Evolutionary conservation across 2,329 filamentous ascomycete genomes (phyloP).

Genomic region (Alternaria ethzedia): DNA sequence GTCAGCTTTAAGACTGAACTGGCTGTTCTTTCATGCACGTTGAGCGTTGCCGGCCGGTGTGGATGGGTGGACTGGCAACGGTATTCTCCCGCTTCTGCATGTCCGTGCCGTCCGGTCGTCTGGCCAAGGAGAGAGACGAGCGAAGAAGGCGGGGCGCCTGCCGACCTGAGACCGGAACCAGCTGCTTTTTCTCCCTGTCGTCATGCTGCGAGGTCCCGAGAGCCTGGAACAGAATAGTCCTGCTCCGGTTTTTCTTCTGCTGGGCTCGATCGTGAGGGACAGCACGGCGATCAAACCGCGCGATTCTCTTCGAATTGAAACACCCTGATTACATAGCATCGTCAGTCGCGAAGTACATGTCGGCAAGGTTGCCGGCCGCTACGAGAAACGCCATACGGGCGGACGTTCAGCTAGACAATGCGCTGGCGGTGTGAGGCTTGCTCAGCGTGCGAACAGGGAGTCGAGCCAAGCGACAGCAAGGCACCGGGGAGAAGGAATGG

Average conservation of each 20-base stretch:
- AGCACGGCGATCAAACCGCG: constrained; percentile 15
- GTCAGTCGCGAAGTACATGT: background rate
- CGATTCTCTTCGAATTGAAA: background rate
- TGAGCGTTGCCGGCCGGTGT: constrained; percentile 26
- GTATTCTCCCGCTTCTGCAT: constrained; percentile 36
- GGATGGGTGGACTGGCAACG: constrained; percentile 23
- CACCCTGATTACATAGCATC: background rate
- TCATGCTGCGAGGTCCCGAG: constrained; percentile 45
- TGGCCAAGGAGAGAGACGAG: constrained; percentile 9
- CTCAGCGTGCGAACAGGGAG: constrained; percentile 22
- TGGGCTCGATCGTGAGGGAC: constrained; percentile 21
- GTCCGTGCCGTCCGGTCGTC: constrained; percentile 28
- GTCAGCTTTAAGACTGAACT: constrained; percentile 25
- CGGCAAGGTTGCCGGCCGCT: constrained; percentile 11
- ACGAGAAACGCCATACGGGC: constrained; percentile 12
- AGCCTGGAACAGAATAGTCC: constrained; percentile 30
- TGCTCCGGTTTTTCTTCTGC: constrained; percentile 17
- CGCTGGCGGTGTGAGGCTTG: constrained; percentile 40
- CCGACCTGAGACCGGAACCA: constrained; percentile 29
- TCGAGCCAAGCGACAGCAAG: constrained; percentile 14
- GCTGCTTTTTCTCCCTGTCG: constrained; percentile 26
- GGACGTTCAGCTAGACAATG: constrained; percentile 24
- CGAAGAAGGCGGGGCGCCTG: constrained; percentile 22
- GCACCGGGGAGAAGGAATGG: constrained; percentile 13
- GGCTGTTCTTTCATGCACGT: constrained; percentile 32